A percentile compares a stretch with the other conserved stretches of the same genome.
These are phyloP conservation scores for Zizania palustris DNA, from an alignment of 202 grass and related monocot species.

Conservation along the genomic window DNA sequence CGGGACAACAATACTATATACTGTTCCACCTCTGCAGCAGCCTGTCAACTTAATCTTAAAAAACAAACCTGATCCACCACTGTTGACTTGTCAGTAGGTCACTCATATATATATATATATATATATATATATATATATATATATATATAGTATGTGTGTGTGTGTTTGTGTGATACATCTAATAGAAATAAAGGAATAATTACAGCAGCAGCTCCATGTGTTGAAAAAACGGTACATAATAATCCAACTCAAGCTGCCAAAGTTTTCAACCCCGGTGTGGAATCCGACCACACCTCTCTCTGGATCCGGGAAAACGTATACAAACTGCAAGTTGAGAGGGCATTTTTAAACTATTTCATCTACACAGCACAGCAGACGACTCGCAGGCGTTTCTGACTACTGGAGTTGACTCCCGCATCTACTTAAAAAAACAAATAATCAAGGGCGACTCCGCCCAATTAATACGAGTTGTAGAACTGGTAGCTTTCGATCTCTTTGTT, in stretches of 20 bases:
- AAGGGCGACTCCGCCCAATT: constrained; percentile 47
- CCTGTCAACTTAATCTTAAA: constrained; percentile 23
- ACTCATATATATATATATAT: no score
- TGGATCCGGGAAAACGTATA: constrained; percentile 35
- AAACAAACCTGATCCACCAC: background rate
- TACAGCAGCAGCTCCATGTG: constrained; percentile 26
- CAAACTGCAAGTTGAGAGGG: constrained; percentile 46
- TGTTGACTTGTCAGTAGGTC: no score
- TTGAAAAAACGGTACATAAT: constrained; percentile 42
- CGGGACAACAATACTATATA: constrained; percentile 37
- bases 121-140: no score
- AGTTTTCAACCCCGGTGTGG: constrained; percentile 54
- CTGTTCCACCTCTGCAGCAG: constrained; percentile 8
- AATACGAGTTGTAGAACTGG: constrained; percentile 20
- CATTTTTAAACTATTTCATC: constrained; percentile 48
- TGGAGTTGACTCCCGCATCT: constrained; percentile 42
- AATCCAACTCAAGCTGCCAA: constrained; percentile 53
- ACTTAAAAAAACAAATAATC: constrained; percentile 19
- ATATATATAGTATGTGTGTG: no score
- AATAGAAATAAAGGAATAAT: background rate
- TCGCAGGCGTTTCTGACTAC: background rate
- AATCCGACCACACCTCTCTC: constrained; percentile 50
- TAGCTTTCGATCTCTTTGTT: background rate
- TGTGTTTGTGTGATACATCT: no score
- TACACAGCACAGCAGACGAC: constrained; percentile 31